Evolutionary conservation across 1,139 yeast genomes (phyloP).

Genomic region (Meyerozyma carpophila): DNA sequence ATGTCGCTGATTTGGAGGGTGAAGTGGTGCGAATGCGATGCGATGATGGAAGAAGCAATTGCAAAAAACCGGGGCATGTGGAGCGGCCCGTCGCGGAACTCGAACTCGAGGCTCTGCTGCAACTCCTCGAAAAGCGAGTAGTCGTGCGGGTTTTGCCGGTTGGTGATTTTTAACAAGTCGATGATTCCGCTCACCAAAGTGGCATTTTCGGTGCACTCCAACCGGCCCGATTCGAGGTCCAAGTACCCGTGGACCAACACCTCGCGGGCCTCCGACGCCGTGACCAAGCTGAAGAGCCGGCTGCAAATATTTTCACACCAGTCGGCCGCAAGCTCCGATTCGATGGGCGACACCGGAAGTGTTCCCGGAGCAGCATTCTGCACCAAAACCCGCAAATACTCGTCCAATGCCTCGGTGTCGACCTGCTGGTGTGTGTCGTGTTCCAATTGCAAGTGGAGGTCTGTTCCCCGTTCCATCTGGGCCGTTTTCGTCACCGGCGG

Average conservation of each 20-base stretch:
- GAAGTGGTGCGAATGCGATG: conserved; percentile 12
- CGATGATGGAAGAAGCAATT: conserved; percentile 12
- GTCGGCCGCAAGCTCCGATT: neutral
- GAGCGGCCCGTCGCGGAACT: conserved; percentile 8
- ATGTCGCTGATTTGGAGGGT: conserved; percentile 44
- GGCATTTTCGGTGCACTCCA: conserved; percentile 13
- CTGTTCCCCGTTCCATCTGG: conserved; percentile 34
- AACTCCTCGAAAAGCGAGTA: conserved; percentile 22
- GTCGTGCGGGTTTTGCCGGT: conserved; percentile 11
- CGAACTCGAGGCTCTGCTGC: conserved; percentile 8
- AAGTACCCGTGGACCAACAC: conserved; percentile 51
- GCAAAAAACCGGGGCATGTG: conserved; percentile 20
- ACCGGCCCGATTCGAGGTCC: conserved; percentile 15
- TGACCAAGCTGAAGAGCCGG: conserved; percentile 33
- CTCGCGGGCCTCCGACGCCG: conserved; percentile 55
- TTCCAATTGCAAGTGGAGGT: conserved; percentile 40
- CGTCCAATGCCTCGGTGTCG: conserved; percentile 11
- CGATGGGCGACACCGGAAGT: neutral
- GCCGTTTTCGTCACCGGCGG: conserved; percentile 19
- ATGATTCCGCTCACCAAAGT: conserved; percentile 58
- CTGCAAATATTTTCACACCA: conserved; percentile 13
- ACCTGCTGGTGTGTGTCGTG: conserved; percentile 28
- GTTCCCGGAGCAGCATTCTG: neutral
- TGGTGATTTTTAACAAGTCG: conserved; percentile 39
- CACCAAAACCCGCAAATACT: neutral